Conservation (phyloP, 129 eudicot species). For the Daucus carota region DNA sequence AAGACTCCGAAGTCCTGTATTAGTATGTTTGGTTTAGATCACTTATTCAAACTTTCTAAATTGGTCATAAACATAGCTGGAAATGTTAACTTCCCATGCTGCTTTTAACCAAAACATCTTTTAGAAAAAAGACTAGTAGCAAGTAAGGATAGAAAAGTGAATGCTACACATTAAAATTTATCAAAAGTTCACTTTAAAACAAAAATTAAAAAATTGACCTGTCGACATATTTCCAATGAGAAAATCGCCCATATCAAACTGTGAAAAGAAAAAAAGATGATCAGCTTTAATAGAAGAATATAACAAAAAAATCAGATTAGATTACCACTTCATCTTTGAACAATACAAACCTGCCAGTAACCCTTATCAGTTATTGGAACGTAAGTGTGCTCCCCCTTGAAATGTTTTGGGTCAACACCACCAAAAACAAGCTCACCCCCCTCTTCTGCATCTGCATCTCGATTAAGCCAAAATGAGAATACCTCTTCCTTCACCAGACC, state of each 20-base stretch:
- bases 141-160: not conserved
- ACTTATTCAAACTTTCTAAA: not conserved
- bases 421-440: conserved; percentile 14
- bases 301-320: not conserved
- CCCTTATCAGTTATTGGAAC: conserved; percentile 7
- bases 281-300: not conserved
- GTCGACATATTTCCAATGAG: conserved; percentile 8
- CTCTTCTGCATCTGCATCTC: conserved; percentile 12
- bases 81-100: not conserved
- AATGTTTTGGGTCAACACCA: conserved; percentile 11
- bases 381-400: conserved; percentile 13
- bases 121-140: not conserved
- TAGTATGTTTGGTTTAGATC: not conserved
- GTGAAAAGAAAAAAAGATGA: not conserved
- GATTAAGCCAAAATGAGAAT: conserved; percentile 10
- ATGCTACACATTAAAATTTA: not conserved
- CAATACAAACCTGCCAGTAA: conserved; percentile 6
- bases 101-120: not conserved
- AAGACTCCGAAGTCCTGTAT: not conserved
- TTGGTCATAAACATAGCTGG: not conserved
- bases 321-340: not conserved
- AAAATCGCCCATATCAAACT: conserved; percentile 10
- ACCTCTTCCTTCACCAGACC: conserved; percentile 7
- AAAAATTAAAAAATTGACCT: not conserved
- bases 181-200: not conserved